These are phyloP conservation scores for Penicillium maclennaniae DNA, from an alignment of 495 filamentous ascomycete genomes.

Conservation along the genomic window DNA sequence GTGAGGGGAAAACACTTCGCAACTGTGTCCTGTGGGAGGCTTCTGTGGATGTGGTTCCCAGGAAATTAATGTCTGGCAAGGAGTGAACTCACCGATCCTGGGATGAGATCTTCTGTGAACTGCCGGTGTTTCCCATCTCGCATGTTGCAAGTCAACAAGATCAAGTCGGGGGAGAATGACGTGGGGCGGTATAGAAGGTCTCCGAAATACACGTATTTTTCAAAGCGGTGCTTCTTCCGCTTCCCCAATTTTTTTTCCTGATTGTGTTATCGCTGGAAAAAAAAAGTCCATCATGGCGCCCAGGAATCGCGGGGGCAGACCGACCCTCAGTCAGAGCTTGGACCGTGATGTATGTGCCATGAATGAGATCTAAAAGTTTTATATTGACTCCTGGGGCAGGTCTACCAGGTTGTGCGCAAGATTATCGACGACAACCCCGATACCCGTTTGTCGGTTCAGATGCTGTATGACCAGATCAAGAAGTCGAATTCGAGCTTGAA, in stretches of 20 bases:
- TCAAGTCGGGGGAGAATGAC: constrained; percentile 19
- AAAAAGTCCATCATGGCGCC: constrained; percentile 24
- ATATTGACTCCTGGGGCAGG: constrained; percentile 31
- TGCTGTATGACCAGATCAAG: constrained; percentile 73
- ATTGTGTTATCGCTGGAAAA: constrained; percentile 10
- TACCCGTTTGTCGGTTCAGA: constrained; percentile 52
- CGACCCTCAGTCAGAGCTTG: constrained; percentile 49
- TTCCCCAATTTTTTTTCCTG: constrained; percentile 20
- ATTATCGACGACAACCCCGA: constrained; percentile 60
- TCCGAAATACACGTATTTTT: constrained; percentile 20
- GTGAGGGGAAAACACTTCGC: constrained; percentile 14
- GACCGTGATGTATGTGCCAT: constrained; percentile 49
- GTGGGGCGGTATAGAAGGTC: constrained; percentile 15
- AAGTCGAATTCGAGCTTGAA: constrained; percentile 81
- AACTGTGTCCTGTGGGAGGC: background rate
- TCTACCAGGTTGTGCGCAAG: constrained; percentile 74
- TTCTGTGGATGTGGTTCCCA: background rate
- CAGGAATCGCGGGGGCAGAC: constrained; percentile 41
- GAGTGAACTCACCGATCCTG: constrained; percentile 58
- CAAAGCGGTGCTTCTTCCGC: constrained; percentile 11
- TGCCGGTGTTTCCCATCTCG: constrained; percentile 63
- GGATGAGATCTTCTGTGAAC: constrained; percentile 65
- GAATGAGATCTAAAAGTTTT: background rate
- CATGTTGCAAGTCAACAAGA: constrained; percentile 27
- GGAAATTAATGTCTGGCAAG: background rate